Evolutionary conservation across 1,284 basidiomycete species (phyloP).

Genomic region (Boletellus deceptivus): DNA sequence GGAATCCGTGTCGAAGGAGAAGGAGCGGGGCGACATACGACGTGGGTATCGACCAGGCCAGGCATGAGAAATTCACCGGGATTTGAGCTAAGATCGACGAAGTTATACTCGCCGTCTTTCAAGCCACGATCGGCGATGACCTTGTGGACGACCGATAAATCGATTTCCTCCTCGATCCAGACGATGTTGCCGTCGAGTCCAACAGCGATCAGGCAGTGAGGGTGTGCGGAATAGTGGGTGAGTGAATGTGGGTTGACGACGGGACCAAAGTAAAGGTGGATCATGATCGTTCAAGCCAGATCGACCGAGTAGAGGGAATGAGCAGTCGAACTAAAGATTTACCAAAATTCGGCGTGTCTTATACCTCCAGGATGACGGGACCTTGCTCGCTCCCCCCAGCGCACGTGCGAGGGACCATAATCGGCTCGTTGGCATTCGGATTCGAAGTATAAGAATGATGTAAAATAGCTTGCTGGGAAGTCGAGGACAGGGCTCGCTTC

Average conservation of each 20-base stretch:
- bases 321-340: neutral
- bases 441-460: neutral
- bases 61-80: slow-evolving; percentile 80
- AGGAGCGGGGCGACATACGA: slow-evolving; percentile 44
- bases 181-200: slow-evolving; percentile 56
- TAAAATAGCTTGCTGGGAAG: neutral
- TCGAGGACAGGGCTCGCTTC: neutral
- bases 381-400: neutral
- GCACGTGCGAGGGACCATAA: neutral
- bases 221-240: slow-evolving; percentile 52
- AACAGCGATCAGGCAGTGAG: slow-evolving; percentile 61
- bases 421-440: neutral
- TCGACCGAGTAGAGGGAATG: neutral
- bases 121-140: slow-evolving; percentile 44
- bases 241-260: slow-evolving; percentile 64
- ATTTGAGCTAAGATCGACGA: slow-evolving; percentile 41
- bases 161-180: slow-evolving; percentile 64
- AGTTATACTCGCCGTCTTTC: slow-evolving; percentile 1
- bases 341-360: neutral
- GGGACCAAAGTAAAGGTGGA: slow-evolving; percentile 61
- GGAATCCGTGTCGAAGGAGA: neutral
- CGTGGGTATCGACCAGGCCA: slow-evolving; percentile 89
- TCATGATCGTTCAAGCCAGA: slow-evolving; percentile 8
- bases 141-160: slow-evolving; percentile 42
- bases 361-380: neutral